A percentile compares a stretch with the other conserved stretches of the same genome.
Conservation (phyloP, 495 filamentous ascomycete species). For the Jackrogersella multiformis region DNA sequence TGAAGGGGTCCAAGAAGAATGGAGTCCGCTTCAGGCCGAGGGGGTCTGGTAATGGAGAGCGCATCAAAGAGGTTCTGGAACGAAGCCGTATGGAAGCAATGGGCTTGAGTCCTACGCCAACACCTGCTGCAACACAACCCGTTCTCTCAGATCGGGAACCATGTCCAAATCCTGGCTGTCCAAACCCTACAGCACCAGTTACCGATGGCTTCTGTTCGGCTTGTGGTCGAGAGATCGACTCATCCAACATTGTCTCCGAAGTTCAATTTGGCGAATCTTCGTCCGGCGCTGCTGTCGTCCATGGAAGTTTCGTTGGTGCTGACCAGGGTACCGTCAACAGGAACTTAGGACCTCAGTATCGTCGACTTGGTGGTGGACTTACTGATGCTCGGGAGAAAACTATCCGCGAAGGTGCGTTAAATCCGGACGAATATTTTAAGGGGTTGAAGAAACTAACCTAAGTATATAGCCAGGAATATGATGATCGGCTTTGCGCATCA, state of each 20-base stretch:
- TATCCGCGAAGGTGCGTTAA: conserved; percentile 66
- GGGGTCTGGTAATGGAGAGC: conserved; percentile 32
- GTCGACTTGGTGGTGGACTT: conserved; percentile 53
- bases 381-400: conserved; percentile 71
- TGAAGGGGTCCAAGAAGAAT: conserved; percentile 26
- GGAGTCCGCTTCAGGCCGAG: conserved; percentile 40
- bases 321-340: conserved; percentile 68
- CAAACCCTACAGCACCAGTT: conserved; percentile 48
- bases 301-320: conserved; percentile 86
- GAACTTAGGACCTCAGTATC: conserved; percentile 58
- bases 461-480: conserved; percentile 44
- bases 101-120: conserved; percentile 34
- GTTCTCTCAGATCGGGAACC: conserved; percentile 30
- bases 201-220: conserved; percentile 73
- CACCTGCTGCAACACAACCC: conserved; percentile 20
- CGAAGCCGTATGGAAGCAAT: conserved; percentile 43
- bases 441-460: conserved; percentile 14
- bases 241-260: conserved; percentile 89
- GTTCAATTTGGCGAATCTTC: conserved; percentile 86
- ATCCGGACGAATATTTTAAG: not conserved
- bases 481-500: conserved; percentile 58
- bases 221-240: conserved; percentile 83
- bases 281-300: conserved; percentile 86
- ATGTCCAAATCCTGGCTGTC: conserved; percentile 45
- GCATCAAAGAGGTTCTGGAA: conserved; percentile 44